A percentile compares a stretch with the other conserved stretches of the same genome.
Conservation (phyloP, 257 asterid genomes). For the Solanum microdontum region DNA sequence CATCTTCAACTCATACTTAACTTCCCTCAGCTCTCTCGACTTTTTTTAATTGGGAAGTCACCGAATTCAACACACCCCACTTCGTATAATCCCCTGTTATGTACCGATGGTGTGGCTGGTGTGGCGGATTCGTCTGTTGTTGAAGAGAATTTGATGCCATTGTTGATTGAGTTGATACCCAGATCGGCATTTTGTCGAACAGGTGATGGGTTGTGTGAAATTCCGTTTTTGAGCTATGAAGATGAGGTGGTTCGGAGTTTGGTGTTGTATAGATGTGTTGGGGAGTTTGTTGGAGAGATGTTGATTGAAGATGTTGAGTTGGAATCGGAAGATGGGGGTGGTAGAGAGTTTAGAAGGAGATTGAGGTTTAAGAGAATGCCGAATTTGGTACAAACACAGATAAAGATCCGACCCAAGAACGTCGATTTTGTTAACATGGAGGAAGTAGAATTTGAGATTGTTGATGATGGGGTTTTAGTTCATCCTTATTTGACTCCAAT, state of each 20-base stretch:
- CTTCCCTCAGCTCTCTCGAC: conserved; percentile 55
- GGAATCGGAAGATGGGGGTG: conserved; percentile 15
- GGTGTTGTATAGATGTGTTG: conserved; percentile 48
- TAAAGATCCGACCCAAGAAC: conserved; percentile 30
- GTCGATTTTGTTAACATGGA: conserved; percentile 15
- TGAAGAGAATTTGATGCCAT: conserved; percentile 22
- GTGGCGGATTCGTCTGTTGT: not conserved
- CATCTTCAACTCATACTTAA: conserved; percentile 72
- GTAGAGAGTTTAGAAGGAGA: conserved; percentile 62
- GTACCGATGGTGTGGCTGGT: not conserved
- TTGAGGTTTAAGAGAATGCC: conserved; percentile 91
- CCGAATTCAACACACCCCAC: conserved; percentile 15
- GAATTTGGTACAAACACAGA: conserved; percentile 65
- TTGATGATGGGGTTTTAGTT: conserved; percentile 43
- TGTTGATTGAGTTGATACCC: conserved; percentile 55
- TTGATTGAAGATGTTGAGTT: conserved; percentile 65
- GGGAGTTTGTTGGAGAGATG: conserved; percentile 64
- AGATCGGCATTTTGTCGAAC: conserved; percentile 28
- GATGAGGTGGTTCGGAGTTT: conserved; percentile 45
- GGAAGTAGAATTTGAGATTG: conserved; percentile 24
- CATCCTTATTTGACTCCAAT: conserved; percentile 77
- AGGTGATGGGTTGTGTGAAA: conserved; percentile 23
- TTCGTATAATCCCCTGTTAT: conserved; percentile 11
- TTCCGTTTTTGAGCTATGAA: conserved; percentile 47
- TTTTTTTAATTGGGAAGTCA: conserved; percentile 38